Percentiles rank a stretch among this genome's conserved stretches.
Evolutionary conservation across 805 yeast species (phyloP).

Genomic region (Danielia oregonensis): DNA sequence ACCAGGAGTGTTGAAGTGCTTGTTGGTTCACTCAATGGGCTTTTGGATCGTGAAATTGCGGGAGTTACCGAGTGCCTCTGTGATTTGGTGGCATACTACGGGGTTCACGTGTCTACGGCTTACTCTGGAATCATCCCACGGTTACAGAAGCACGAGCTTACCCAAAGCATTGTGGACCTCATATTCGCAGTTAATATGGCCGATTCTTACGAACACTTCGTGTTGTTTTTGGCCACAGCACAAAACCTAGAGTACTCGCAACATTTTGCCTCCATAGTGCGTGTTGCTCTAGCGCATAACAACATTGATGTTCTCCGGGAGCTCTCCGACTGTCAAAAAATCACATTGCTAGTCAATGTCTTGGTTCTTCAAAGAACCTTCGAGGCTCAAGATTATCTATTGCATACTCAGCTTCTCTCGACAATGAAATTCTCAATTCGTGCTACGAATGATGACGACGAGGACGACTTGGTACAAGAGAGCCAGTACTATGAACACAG

Average conservation of each 20-base stretch:
- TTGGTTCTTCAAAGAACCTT: neutral
- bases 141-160: neutral
- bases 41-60: constrained; percentile 2
- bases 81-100: neutral
- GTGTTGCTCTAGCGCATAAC: no score
- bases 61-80: constrained; percentile 1
- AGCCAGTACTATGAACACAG: neutral
- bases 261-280: no score
- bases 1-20: constrained; percentile 5
- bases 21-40: constrained; percentile 2
- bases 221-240: constrained; percentile 4
- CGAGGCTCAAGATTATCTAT: neutral
- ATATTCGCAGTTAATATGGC: constrained; percentile 4
- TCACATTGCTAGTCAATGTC: neutral
- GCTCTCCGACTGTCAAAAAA: neutral
- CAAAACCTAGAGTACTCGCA: no score
- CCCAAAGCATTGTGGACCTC: neutral
- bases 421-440: constrained; percentile 1
- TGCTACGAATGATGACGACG: constrained; percentile 2
- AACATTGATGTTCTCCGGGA: no score
- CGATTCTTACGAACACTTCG: constrained; percentile 5
- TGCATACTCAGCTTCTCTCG: constrained; percentile 6
- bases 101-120: neutral
- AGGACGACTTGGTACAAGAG: constrained; percentile 1
- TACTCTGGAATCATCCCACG: neutral